Evolutionary conservation across 2,329 filamentous ascomycete species (phyloP).

Genomic region (Macrophomina tecta): DNA sequence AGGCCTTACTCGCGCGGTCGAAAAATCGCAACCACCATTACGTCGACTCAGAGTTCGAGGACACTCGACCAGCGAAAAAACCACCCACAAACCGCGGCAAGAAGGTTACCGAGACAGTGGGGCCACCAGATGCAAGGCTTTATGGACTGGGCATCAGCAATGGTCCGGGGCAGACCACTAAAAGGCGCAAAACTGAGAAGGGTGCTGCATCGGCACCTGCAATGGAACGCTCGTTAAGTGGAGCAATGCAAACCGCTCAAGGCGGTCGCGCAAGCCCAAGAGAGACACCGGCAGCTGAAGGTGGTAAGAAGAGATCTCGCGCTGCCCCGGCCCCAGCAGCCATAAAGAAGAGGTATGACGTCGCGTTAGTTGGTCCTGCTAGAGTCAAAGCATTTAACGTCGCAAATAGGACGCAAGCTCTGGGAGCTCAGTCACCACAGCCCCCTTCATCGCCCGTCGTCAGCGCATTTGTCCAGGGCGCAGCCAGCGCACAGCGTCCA

Average conservation of each 20-base stretch:
- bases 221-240: constrained; percentile 74
- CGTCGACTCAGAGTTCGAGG: constrained; percentile 81
- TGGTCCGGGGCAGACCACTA: constrained; percentile 62
- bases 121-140: constrained; percentile 46
- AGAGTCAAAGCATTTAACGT: constrained; percentile 12
- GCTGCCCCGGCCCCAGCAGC: constrained; percentile 70
- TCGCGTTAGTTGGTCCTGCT: background rate
- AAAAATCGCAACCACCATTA: constrained; percentile 71
- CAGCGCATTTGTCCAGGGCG: constrained; percentile 65
- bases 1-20: constrained; percentile 74
- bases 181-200: constrained; percentile 84
- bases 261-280: constrained; percentile 64
- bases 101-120: constrained; percentile 62
- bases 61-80: constrained; percentile 67
- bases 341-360: constrained; percentile 75
- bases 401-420: constrained; percentile 51
- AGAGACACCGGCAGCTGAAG: constrained; percentile 71
- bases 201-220: constrained; percentile 47
- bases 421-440: constrained; percentile 69
- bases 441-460: constrained; percentile 78
- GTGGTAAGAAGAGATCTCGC: constrained; percentile 73
- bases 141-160: constrained; percentile 72
- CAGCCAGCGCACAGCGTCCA: constrained; percentile 64
- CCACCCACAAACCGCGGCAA: constrained; percentile 65
- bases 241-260: constrained; percentile 56